These are phyloP conservation scores for Mucor lusitanicus DNA, from an alignment of 371 early-diverging fungal genomes.

Conservation along the genomic window DNA sequence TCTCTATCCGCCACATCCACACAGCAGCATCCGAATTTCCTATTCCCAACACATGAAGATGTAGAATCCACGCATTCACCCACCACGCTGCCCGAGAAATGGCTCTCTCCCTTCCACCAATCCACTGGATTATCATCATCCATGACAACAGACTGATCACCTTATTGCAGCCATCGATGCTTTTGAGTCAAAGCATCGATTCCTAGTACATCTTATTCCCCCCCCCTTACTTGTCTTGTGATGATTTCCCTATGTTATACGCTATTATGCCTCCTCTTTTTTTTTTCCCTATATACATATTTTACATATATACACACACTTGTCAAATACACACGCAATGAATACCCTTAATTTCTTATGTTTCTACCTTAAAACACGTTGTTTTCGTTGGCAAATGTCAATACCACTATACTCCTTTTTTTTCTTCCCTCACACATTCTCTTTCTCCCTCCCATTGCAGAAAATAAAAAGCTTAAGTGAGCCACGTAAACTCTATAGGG, in stretches of 20 bases:
- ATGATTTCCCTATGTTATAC: neutral
- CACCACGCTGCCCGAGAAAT: constrained; percentile 4
- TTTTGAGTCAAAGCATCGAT: neutral
- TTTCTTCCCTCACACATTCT: neutral
- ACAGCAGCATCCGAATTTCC: neutral
- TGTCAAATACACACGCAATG: neutral
- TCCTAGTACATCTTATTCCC: neutral
- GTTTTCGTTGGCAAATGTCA: neutral
- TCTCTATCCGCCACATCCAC: neutral
- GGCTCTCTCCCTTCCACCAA: constrained; percentile 1
- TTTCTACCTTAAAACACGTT: neutral
- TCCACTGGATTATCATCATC: constrained; percentile 4
- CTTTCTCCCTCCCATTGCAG: neutral
- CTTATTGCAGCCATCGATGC: neutral
- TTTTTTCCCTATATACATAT: neutral
- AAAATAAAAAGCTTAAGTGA: neutral
- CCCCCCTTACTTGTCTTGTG: neutral
- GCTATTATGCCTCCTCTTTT: neutral
- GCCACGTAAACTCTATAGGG: neutral
- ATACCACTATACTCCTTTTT: neutral
- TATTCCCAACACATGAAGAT: neutral
- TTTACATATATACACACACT: neutral
- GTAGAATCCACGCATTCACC: neutral
- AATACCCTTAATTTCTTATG: neutral
- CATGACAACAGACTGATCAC: neutral